phyloP scores from a whole-genome alignment of 2,329 filamentous ascomycete species.

The Coniochaeta sp. region DNA sequence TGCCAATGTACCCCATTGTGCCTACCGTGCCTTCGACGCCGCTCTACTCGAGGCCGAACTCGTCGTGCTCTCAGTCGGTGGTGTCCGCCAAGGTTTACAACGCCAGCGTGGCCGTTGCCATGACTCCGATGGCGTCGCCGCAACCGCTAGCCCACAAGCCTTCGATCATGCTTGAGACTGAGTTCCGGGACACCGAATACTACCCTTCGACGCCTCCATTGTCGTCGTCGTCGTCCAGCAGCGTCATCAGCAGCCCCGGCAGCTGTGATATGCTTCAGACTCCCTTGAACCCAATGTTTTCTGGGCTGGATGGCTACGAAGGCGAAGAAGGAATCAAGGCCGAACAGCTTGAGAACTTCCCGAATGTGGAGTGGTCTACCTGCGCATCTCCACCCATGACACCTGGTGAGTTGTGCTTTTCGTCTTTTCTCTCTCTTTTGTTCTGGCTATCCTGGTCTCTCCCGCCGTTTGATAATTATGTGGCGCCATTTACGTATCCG shows the following conservation, averaged over 20 bases:
- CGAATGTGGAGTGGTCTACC: conserved; percentile 67
- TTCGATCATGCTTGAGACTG: conserved; percentile 70
- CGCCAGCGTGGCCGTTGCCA: conserved; percentile 47
- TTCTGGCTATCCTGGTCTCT: neutral
- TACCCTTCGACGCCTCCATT: conserved; percentile 78
- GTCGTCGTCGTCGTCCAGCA: conserved; percentile 75
- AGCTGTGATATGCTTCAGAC: conserved; percentile 71
- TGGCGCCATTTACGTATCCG: neutral
- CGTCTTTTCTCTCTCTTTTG: conserved; percentile 1
- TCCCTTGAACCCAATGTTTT: conserved; percentile 75
- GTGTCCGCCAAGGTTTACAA: conserved; percentile 42
- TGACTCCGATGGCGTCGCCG: conserved; percentile 72
- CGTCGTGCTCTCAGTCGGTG: conserved; percentile 55
- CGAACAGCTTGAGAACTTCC: conserved; percentile 63
- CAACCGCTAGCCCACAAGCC: conserved; percentile 69
- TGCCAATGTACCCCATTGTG: conserved; percentile 46
- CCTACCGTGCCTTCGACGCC: conserved; percentile 55
- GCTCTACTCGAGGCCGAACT: conserved; percentile 58
- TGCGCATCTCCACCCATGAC: conserved; percentile 80
- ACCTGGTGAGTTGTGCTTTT: conserved; percentile 60
- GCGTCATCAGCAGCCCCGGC: conserved; percentile 78
- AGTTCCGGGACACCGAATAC: conserved; percentile 58
- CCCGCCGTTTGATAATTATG: too few species aligned
- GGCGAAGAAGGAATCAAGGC: conserved; percentile 68
- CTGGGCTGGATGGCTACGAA: conserved; percentile 59